Conservation (phyloP, 495 filamentous ascomycete species). For the Aspergillus campestris region DNA sequence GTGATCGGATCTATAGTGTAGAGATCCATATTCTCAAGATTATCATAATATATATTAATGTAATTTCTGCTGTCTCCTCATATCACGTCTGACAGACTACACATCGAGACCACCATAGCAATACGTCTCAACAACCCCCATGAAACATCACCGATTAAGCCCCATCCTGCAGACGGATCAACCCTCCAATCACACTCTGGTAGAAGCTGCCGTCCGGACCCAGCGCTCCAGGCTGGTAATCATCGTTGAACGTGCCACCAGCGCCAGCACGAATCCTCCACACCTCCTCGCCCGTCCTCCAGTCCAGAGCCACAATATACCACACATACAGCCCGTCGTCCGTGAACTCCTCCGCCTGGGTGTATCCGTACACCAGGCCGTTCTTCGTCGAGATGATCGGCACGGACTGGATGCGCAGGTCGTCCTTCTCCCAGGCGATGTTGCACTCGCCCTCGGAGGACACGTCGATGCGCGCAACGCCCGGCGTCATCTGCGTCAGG, state of each 20-base stretch:
- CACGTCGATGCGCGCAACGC: neutral
- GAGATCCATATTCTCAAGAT: no score
- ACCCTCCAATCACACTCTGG: neutral
- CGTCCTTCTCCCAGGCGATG: neutral
- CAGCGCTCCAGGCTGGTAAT: neutral
- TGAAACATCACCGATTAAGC: no score
- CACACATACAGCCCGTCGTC: neutral
- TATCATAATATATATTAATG: no score
- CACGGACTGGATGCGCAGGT: neutral
- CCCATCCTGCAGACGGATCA: neutral
- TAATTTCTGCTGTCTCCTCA: no score
- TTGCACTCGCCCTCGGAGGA: neutral
- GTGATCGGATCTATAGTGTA: no score
- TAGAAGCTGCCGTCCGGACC: neutral
- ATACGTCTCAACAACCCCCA: no score
- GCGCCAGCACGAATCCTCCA: neutral
- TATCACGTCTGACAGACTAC: no score
- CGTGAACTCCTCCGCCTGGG: neutral
- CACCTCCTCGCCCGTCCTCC: neutral
- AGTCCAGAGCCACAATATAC: neutral
- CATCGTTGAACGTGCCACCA: neutral
- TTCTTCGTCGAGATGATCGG: neutral
- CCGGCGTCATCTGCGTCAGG: neutral
- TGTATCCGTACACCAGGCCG: neutral
- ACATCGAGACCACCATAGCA: no score